Percentiles rank a stretch among this genome's conserved stretches.
These are phyloP conservation scores for Pleurotus salmoneostramineus DNA, from an alignment of 768 basidiomycete genomes.

Conservation along the genomic window DNA sequence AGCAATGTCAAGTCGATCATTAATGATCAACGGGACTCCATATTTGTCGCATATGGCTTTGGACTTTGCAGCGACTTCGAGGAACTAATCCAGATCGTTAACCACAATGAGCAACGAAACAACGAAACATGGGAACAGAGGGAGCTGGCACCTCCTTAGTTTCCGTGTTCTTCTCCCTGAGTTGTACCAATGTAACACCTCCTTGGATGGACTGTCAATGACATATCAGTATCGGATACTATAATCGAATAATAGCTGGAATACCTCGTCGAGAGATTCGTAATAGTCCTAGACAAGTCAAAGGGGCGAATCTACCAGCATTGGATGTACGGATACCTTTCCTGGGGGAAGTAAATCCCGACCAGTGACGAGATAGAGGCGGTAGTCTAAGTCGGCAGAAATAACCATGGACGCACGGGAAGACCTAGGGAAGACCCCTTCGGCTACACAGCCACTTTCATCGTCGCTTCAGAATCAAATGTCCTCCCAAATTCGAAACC, in stretches of 20 bases:
- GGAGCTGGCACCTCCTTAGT: slow-evolving; percentile 59
- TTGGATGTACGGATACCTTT: slow-evolving; percentile 44
- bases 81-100: slow-evolving; percentile 50
- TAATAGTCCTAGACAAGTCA: slow-evolving; percentile 51
- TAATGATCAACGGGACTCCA: slow-evolving; percentile 81
- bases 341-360: slow-evolving; percentile 70
- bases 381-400: slow-evolving; percentile 44
- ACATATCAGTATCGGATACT: neutral
- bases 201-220: slow-evolving; percentile 66
- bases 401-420: neutral
- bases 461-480: too few species aligned
- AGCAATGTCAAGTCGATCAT: slow-evolving; percentile 85
- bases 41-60: slow-evolving; percentile 74
- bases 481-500: too few species aligned
- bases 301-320: neutral
- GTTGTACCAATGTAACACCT: slow-evolving; percentile 87
- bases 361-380: slow-evolving; percentile 87
- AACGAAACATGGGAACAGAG: neutral
- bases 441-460: too few species aligned
- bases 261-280: slow-evolving; percentile 72
- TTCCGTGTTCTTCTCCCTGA: slow-evolving; percentile 82
- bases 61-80: slow-evolving; percentile 64
- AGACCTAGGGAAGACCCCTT: too few species aligned
- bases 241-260: neutral
- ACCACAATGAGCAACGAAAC: neutral